A percentile compares a stretch with the other conserved stretches of the same genome.
phyloP scores from a whole-genome alignment of 345 rosid species.

The Bruguiera sexangula region DNA sequence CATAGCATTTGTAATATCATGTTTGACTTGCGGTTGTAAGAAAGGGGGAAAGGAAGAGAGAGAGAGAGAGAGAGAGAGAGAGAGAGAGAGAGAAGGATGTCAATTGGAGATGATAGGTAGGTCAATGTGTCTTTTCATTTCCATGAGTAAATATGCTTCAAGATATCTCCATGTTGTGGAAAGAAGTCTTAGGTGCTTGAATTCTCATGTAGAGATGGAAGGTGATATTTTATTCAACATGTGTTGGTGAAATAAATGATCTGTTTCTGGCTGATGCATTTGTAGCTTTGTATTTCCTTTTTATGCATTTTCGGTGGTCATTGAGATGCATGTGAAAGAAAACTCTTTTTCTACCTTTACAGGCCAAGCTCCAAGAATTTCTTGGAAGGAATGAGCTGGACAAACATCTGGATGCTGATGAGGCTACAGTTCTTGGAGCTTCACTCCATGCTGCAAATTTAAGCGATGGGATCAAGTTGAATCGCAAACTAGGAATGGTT shows the following conservation, averaged over 20 bases:
- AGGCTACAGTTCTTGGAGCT: conserved; percentile 93
- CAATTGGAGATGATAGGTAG: too few relatives aligned
- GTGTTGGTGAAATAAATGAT: conserved; percentile 3
- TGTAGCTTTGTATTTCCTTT: not conserved
- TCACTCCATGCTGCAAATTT: conserved; percentile 94
- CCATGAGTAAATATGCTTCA: too few relatives aligned
- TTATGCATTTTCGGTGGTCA: conserved; percentile 1
- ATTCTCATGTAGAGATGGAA: not conserved
- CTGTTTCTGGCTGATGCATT: not conserved
- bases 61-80: too few relatives aligned
- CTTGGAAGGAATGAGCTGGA: conserved; percentile 86
- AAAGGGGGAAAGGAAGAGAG: too few relatives aligned
- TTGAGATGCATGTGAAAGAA: conserved; percentile 3
- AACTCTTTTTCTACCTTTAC: conserved; percentile 17
- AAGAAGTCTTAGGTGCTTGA: too few relatives aligned
- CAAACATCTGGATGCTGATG: conserved; percentile 99
- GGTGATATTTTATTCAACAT: not conserved
- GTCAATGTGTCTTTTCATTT: too few relatives aligned
- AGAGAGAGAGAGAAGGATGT: too few relatives aligned
- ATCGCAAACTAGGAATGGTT: conserved; percentile 89
- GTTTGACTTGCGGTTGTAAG: too few relatives aligned
- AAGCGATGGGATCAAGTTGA: conserved; percentile 96
- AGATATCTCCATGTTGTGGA: too few relatives aligned
- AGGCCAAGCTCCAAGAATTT: conserved; percentile 92
- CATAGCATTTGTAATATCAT: too few relatives aligned